Base-by-base conservation (phyloP, 2,329 filamentous ascomycete genomes). In the Penicillium sp. region DNA sequence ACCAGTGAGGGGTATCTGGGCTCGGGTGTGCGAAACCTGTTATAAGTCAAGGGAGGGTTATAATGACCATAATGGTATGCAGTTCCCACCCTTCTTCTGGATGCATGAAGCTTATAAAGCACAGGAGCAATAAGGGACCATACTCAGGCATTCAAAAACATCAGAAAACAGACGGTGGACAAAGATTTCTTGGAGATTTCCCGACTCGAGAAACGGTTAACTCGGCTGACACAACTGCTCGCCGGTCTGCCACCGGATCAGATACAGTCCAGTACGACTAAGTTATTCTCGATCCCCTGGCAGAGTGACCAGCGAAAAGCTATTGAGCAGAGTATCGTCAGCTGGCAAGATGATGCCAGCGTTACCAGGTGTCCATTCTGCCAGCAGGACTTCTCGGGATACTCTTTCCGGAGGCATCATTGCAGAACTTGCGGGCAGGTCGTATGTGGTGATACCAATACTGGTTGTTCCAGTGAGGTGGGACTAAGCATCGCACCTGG, bases 41-140 rank as follows among this genome's bases (percentile, higher is more conserved):
- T 99, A 94, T 77, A 97, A 97, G 77, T 96, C 92, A 49, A 85
- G 94, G 66, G 90, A 92, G 25, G 94, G 94, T 3, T 99, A 99
- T 75, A 96, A 95, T 69, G 92, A 99, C 67, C 89, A 93, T 65
- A 84, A 83, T 53, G 90, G 78, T 78, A 66, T 53, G 54, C 1
- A 6, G 2, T 25, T 35, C 23, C 8, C 8, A 4, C 1, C 33
- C 44, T 18, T 6, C 5, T 2, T 46, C 23, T 43, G 12, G 9
- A 27, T 25, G 15, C 9, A 29, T 35, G n/a, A 49, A 41, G 37
- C 56, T 65, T 45, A 64, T 31, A 12, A 12, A 47, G 3, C 48
- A 12, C 55, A 74, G 84, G 92, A 1, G 73, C 87, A 2, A 79
- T 86, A 54, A 80, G 86, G 56, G 87, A 96, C 65, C 89, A 92